Evolutionary conservation across 768 basidiomycete genomes (phyloP).

Genomic region (Pleurotus pulmonarius): DNA sequence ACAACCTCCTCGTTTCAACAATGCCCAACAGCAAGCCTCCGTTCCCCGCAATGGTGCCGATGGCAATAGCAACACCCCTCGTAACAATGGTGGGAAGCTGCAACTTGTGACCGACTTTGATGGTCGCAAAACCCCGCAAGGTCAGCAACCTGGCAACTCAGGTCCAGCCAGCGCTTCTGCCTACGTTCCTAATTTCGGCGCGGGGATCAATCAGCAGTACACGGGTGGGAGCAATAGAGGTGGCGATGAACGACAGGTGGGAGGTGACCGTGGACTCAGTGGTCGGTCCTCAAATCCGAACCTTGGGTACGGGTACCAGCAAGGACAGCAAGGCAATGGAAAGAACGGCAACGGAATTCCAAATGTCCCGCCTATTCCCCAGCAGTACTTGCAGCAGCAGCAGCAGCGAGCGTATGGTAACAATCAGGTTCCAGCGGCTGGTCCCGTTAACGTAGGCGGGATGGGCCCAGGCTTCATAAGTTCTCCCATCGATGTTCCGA

Average conservation of each 20-base stretch:
- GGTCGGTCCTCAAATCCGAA: slow-evolving; percentile 67
- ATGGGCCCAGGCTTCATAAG: slow-evolving; percentile 43
- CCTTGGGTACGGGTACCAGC: slow-evolving; percentile 60
- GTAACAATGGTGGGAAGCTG: slow-evolving; percentile 34
- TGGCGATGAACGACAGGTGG: slow-evolving; percentile 24
- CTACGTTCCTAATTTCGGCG: slow-evolving; percentile 28
- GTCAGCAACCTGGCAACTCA: slow-evolving; percentile 26
- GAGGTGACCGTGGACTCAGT: slow-evolving; percentile 45
- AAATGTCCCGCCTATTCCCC: slow-evolving; percentile 68
- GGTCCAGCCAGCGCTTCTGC: slow-evolving; percentile 50
- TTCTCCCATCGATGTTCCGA: slow-evolving; percentile 80
- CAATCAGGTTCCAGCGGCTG: slow-evolving; percentile 38
- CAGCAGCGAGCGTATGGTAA: slow-evolving; percentile 23
- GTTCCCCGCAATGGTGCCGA: slow-evolving; percentile 28
- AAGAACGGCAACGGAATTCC: slow-evolving; percentile 40
- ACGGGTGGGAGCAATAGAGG: slow-evolving; percentile 21
- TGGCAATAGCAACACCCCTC: slow-evolving; percentile 29
- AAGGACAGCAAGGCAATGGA: slow-evolving; percentile 33
- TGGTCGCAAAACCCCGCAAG: slow-evolving; percentile 58
- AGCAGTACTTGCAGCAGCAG: slow-evolving; percentile 64
- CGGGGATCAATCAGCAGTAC: slow-evolving; percentile 28
- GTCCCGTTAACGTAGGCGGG: slow-evolving; percentile 32
- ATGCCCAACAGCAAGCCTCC: slow-evolving; percentile 39
- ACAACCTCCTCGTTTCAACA: slow-evolving; percentile 71
- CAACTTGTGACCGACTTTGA: slow-evolving; percentile 63